Percentiles rank a stretch among this genome's conserved stretches.
Evolutionary conservation across 345 rosid genomes (phyloP).

Genomic region (Crucihimalaya himalaica): DNA sequence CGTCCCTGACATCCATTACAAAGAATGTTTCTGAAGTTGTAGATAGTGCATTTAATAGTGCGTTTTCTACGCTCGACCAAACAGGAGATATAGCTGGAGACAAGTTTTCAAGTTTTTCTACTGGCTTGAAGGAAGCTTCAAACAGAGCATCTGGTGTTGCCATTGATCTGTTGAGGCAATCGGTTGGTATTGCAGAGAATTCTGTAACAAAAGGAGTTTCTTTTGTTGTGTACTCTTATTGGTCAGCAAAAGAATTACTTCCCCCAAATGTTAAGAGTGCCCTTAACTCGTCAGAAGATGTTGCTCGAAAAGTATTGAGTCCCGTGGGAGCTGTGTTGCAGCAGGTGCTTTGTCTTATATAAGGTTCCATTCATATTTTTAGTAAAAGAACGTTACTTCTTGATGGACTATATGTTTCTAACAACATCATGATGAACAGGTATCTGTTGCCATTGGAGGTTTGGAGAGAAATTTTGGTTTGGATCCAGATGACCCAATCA

Average conservation of each 20-base stretch:
- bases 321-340: slow-evolving; percentile 67
- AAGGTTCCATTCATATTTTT: slow-evolving; percentile 8
- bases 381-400: background rate
- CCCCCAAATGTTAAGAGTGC: slow-evolving; percentile 66
- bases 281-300: slow-evolving; percentile 71
- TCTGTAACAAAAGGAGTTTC: slow-evolving; percentile 66
- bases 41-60: slow-evolving; percentile 52
- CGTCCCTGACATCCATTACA: slow-evolving; percentile 57
- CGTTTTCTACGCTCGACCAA: slow-evolving; percentile 57
- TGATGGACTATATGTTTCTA: slow-evolving; percentile 11
- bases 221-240: slow-evolving; percentile 66
- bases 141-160: slow-evolving; percentile 55
- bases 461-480: slow-evolving; percentile 76
- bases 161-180: slow-evolving; percentile 63
- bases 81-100: slow-evolving; percentile 56
- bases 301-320: slow-evolving; percentile 47
- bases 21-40: slow-evolving; percentile 62
- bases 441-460: slow-evolving; percentile 51
- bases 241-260: slow-evolving; percentile 67
- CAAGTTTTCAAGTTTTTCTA: slow-evolving; percentile 51
- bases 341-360: slow-evolving; percentile 55
- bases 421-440: slow-evolving; percentile 17
- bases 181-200: slow-evolving; percentile 64
- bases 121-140: slow-evolving; percentile 59
- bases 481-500: slow-evolving; percentile 84